Percentiles rank a stretch among this genome's conserved stretches.
These are phyloP conservation scores for Vachellia collinsii DNA, from an alignment of 306 rosid species.

Conservation along the genomic window DNA sequence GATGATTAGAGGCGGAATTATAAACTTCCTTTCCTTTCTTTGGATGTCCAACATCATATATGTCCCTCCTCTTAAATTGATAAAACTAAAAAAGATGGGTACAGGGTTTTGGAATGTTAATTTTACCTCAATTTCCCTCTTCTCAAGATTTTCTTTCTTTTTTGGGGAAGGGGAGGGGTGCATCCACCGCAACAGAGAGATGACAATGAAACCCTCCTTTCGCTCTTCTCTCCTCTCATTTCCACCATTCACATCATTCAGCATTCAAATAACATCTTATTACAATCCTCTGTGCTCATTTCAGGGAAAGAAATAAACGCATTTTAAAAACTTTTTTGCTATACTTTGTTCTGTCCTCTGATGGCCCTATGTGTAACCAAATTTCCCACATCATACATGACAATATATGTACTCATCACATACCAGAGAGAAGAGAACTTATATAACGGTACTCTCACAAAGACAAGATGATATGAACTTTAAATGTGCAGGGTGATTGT, in stretches of 20 bases:
- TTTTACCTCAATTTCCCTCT: neutral
- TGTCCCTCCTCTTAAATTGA: neutral
- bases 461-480: slow-evolving; percentile 15
- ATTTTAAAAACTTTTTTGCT: neutral
- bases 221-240: neutral
- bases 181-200: neutral
- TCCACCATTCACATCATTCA: neutral
- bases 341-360: neutral
- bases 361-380: neutral
- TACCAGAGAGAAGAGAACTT: neutral
- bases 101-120: neutral
- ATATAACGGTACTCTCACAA: neutral
- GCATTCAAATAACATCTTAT: neutral
- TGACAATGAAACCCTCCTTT: neutral
- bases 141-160: neutral
- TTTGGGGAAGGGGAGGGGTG: neutral
- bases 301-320: slow-evolving; percentile 8
- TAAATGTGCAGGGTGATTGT: neutral
- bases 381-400: neutral
- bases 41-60: neutral
- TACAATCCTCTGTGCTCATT: slow-evolving; percentile 9
- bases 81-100: neutral
- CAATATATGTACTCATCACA: neutral
- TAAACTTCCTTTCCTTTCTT: neutral
- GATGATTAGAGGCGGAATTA: no score